phyloP scores from a whole-genome alignment of 164 flowering plant species.

The Magnolia kwangsiensis region DNA sequence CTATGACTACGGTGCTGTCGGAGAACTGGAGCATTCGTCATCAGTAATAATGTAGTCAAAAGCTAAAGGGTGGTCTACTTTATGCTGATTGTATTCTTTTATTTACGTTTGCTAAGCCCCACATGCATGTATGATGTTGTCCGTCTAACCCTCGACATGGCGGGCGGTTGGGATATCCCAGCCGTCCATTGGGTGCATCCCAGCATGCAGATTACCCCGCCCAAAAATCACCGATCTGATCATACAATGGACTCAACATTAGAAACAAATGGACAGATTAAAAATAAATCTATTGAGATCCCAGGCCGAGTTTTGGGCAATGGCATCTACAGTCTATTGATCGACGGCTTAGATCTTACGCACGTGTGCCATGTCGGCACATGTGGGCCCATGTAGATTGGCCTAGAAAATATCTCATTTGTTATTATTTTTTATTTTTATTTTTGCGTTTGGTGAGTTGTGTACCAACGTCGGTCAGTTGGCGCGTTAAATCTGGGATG shows the following conservation, averaged over 20 bases:
- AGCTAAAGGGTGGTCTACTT: neutral
- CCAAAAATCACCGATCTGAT: too few relatives aligned
- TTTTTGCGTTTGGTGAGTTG: too few relatives aligned
- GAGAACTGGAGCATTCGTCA: neutral
- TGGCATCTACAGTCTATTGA: neutral
- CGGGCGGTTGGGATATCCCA: neutral
- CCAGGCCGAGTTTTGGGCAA: neutral
- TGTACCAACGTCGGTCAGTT: too few relatives aligned
- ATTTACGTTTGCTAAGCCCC: neutral
- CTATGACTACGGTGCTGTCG: neutral
- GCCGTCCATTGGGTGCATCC: neutral
- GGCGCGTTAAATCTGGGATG: too few relatives aligned
- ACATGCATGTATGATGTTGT: too few relatives aligned
- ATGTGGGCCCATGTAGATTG: neutral
- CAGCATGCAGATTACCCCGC: too few relatives aligned
- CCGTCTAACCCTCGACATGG: too few relatives aligned
- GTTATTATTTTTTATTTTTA: too few relatives aligned
- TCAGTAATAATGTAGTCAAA: neutral
- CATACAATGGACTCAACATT: too few relatives aligned
- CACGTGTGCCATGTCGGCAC: neutral
- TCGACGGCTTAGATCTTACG: neutral
- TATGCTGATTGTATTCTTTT: neutral
- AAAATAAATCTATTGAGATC: too few relatives aligned
- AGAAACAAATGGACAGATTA: too few relatives aligned
- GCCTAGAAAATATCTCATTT: neutral